Conservation (phyloP, 1,284 basidiomycete genomes). For the Caloboletus inedulis region DNA sequence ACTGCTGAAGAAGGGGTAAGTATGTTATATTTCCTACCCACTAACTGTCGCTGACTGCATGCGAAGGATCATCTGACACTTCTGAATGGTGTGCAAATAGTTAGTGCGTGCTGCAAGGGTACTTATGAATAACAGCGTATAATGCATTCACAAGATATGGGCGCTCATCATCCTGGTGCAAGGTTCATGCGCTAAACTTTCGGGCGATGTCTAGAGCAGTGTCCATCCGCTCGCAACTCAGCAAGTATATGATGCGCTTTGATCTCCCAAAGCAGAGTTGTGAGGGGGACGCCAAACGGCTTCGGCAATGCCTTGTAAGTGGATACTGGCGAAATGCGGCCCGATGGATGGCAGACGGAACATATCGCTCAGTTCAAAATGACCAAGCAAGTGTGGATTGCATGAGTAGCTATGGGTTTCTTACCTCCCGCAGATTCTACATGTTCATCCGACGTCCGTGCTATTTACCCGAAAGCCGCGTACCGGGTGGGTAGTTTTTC, state of each 20-base stretch:
- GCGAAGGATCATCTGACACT: constrained; percentile 87
- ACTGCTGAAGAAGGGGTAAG: constrained; percentile 93
- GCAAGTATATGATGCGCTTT: constrained; percentile 90
- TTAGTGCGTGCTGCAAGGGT: background rate
- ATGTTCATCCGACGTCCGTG: constrained; percentile 93
- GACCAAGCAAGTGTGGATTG: constrained; percentile 57
- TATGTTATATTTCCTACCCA: background rate
- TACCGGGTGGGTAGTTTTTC: constrained; percentile 91
- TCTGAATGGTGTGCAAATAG: constrained; percentile 65
- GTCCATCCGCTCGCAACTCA: constrained; percentile 88
- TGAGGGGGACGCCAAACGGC: constrained; percentile 74
- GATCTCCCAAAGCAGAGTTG: constrained; percentile 76
- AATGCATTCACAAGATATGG: constrained; percentile 89
- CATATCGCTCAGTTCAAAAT: constrained; percentile 81
- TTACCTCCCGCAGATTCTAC: constrained; percentile 57
- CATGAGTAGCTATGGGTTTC: background rate
- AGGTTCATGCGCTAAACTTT: constrained; percentile 88
- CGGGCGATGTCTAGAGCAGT: constrained; percentile 89
- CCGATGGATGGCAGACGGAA: constrained; percentile 84
- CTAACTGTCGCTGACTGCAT: constrained; percentile 8
- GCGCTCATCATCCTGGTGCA: constrained; percentile 85
- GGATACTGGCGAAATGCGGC: constrained; percentile 96
- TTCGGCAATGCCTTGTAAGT: constrained; percentile 83
- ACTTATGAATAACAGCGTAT: constrained; percentile 57
- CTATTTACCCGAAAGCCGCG: constrained; percentile 89